Evolutionary conservation across 2,329 filamentous ascomycete genomes (phyloP).

Genomic region (Elsinoe batatas): DNA sequence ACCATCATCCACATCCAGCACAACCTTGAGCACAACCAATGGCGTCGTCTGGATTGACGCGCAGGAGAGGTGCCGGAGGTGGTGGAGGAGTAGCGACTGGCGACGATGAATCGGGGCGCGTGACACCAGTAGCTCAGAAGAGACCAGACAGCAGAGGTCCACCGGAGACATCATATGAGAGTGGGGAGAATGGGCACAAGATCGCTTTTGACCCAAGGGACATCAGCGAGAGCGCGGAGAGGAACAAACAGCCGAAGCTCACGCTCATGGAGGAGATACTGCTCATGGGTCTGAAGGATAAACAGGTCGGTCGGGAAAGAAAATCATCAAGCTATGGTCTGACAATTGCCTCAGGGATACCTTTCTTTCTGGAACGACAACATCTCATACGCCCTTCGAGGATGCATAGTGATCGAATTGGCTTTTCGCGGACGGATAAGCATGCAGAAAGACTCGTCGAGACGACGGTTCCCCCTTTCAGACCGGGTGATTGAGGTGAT

Average conservation of each 20-base stretch:
- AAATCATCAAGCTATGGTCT: constrained; percentile 11
- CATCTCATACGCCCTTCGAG: constrained; percentile 93
- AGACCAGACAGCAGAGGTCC: constrained; percentile 35
- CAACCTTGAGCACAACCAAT: constrained; percentile 30
- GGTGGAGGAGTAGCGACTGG: constrained; percentile 46
- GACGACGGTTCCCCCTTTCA: constrained; percentile 83
- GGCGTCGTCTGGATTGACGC: constrained; percentile 62
- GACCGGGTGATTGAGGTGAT: constrained; percentile 95
- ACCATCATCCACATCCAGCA: constrained; percentile 1
- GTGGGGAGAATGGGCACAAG: constrained; percentile 89
- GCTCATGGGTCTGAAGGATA: constrained; percentile 92
- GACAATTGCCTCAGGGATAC: constrained; percentile 57
- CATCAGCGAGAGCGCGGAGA: constrained; percentile 91
- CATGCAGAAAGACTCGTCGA: constrained; percentile 94
- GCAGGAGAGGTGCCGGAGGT: constrained; percentile 50
- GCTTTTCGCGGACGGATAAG: constrained; percentile 91
- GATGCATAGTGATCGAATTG: constrained; percentile 96
- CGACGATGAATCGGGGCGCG: constrained; percentile 53
- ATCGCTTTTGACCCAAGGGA: constrained; percentile 96
- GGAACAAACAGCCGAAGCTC: constrained; percentile 95
- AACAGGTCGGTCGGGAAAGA: constrained; percentile 59
- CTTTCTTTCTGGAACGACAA: constrained; percentile 99
- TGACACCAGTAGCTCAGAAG: constrained; percentile 54
- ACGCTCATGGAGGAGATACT: constrained; percentile 98
- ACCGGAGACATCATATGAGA: constrained; percentile 79